Base-by-base conservation (phyloP, 1,284 basidiomycete genomes). In the Sparassis latifolia region DNA sequence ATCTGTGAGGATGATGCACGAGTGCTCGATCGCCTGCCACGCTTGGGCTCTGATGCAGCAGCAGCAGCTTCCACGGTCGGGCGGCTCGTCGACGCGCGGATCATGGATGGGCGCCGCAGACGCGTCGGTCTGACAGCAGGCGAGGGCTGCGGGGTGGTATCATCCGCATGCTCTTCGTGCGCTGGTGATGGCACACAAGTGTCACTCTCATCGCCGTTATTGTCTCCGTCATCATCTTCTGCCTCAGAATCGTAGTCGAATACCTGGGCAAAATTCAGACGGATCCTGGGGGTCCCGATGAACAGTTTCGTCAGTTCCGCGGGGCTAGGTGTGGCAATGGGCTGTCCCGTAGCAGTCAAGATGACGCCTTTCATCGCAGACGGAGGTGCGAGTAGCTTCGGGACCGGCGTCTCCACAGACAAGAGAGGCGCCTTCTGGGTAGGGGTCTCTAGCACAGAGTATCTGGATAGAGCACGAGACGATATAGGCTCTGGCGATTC, bases 361-460 rank as follows among this genome's bases (percentile, higher is more conserved):
- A 91, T 75, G 35, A 90, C 83, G 2, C 88, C 88, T 62, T 87
- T 87, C 89, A 91, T 91, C 0, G 88, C 86, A 2, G 84, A 86
- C 1, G 76, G 77, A 27, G 68, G 61, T 6, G 63, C 57, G 28
- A 62, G 56, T 20, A 20, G 20, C 20, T 20, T 20, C 20, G 20
- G 20, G 20, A 20, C 20, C 20, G 20, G 20, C 20, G 20, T 20
- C 40, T 69, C 62, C 28, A 54, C 47, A 33, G 40, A 47, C 7
- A 44, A 48, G 30, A 49, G 53, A 49, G 51, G 58, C 10, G 53
- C 51, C 33, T 55, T 53, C n/a, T 54, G 56, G 2, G 54, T 6
- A n/a, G 78, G 76, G 1, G 76, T 78, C 47, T 72, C 69, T 51
- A 74, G 65, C 49, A 58, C 47, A 42, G 60, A 58, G 44, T 69